A percentile compares a stretch with the other conserved stretches of the same genome.
phyloP scores from a whole-genome alignment of 768 basidiomycete species.

The Sporobolomyces pararoseus region DNA sequence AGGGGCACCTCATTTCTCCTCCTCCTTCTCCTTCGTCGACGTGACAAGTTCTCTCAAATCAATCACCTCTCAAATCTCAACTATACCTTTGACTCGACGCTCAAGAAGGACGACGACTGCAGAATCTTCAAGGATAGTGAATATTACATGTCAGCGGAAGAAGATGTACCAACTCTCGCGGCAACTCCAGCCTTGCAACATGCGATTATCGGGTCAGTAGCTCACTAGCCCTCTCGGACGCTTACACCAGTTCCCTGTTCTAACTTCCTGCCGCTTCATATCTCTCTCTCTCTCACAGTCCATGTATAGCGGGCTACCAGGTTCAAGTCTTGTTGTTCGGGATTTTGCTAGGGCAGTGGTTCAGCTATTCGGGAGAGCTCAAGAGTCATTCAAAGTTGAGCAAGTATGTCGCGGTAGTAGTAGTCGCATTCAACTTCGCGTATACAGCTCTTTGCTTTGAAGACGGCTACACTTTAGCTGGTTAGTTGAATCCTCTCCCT shows the following conservation, averaged over 20 bases:
- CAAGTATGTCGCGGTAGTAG: neutral
- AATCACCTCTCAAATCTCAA: no score
- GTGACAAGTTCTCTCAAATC: no score
- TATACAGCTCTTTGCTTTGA: constrained; percentile 22
- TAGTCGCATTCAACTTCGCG: neutral
- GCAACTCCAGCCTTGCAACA: constrained; percentile 2
- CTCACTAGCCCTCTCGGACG: no score
- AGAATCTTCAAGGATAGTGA: no score
- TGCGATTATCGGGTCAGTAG: constrained; percentile 1
- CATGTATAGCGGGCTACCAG: constrained; percentile 4
- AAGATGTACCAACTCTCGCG: neutral
- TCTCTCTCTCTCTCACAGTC: neutral
- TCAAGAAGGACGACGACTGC: no score
- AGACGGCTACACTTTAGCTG: neutral
- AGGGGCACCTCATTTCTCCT: no score
- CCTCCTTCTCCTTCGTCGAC: no score
- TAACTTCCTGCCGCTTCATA: neutral
- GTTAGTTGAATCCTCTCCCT: no score
- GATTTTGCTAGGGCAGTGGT: neutral
- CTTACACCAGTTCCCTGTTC: neutral
- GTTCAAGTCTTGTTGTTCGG: constrained; percentile 1
- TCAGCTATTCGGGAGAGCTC: neutral
- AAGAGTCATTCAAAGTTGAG: neutral
- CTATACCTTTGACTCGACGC: no score
- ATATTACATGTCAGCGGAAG: no score